Conservation (phyloP, 768 basidiomycete species). For the Ramaria sp. region DNA sequence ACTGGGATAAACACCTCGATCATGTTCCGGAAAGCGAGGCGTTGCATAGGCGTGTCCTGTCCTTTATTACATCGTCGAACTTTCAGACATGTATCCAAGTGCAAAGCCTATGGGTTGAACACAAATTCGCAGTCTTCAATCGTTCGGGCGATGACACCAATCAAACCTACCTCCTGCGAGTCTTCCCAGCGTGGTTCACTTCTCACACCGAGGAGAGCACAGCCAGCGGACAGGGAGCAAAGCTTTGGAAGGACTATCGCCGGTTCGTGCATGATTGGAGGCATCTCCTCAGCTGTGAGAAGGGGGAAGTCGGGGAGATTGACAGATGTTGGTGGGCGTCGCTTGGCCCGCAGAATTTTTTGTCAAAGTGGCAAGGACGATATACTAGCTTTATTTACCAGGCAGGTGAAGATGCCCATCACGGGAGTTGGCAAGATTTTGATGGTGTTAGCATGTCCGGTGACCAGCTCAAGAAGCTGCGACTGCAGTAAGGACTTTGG, state of each 20-base stretch:
- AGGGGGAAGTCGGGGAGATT: conserved; percentile 20
- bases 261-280: conserved; percentile 20
- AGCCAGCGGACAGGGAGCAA: too few relatives aligned
- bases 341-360: conserved; percentile 17
- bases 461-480: not conserved
- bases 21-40: conserved; percentile 5
- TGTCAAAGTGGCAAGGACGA: conserved; percentile 12
- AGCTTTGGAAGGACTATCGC: conserved; percentile 16
- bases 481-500: not conserved
- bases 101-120: conserved; percentile 23
- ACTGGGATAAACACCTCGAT: conserved; percentile 24
- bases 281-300: conserved; percentile 14
- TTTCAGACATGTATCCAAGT: conserved; percentile 23
- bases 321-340: conserved; percentile 22
- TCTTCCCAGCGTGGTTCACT: conserved; percentile 21
- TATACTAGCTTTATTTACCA: not conserved
- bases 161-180: conserved; percentile 7
- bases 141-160: not conserved
- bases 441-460: not conserved
- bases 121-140: conserved; percentile 17
- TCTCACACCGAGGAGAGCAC: not conserved
- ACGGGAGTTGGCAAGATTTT: not conserved
- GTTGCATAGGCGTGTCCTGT: conserved; percentile 11
- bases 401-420: not conserved
- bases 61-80: conserved; percentile 19